These are phyloP conservation scores for Iberis amara DNA, from an alignment of 441 rosid genomes.

Conservation along the genomic window DNA sequence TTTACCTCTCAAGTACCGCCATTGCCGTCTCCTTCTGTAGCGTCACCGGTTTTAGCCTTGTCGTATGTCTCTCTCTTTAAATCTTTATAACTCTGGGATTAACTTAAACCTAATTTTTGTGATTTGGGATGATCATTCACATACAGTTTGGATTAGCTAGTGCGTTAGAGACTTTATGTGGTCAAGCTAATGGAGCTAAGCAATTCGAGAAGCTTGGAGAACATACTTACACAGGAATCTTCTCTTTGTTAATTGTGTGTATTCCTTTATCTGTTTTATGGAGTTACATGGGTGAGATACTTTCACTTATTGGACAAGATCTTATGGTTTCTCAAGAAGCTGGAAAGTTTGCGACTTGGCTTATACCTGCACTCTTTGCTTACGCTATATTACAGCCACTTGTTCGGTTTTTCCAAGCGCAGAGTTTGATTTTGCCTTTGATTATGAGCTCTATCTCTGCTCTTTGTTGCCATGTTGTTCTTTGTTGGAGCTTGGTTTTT, in stretches of 20 bases:
- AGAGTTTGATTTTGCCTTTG: conserved; percentile 61
- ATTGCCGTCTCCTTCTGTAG: conserved; percentile 51
- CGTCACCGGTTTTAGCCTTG: conserved; percentile 59
- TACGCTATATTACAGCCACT: conserved; percentile 58
- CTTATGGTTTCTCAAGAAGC: conserved; percentile 60
- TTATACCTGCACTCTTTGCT: conserved; percentile 64
- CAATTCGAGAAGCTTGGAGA: conserved; percentile 54
- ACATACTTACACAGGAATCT: conserved; percentile 53
- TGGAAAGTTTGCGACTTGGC: conserved; percentile 49
- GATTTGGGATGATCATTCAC: neutral
- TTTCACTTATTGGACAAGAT: conserved; percentile 56
- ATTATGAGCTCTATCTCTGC: conserved; percentile 43
- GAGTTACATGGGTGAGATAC: conserved; percentile 55
- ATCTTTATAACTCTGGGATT: neutral
- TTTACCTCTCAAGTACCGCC: conserved; percentile 55
- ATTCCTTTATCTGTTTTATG: conserved; percentile 54
- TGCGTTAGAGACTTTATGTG: conserved; percentile 75
- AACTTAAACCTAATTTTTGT: neutral
- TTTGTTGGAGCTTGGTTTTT: conserved; percentile 62
- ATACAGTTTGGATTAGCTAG: conserved; percentile 65
- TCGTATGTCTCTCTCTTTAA: conserved; percentile 30
- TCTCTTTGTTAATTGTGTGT: conserved; percentile 41
- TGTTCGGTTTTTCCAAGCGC: conserved; percentile 53
- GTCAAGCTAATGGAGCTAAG: conserved; percentile 78
- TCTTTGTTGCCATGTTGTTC: conserved; percentile 43